These are phyloP conservation scores for Coprinellus micaceus DNA, from an alignment of 768 basidiomycete genomes.

Conservation along the genomic window DNA sequence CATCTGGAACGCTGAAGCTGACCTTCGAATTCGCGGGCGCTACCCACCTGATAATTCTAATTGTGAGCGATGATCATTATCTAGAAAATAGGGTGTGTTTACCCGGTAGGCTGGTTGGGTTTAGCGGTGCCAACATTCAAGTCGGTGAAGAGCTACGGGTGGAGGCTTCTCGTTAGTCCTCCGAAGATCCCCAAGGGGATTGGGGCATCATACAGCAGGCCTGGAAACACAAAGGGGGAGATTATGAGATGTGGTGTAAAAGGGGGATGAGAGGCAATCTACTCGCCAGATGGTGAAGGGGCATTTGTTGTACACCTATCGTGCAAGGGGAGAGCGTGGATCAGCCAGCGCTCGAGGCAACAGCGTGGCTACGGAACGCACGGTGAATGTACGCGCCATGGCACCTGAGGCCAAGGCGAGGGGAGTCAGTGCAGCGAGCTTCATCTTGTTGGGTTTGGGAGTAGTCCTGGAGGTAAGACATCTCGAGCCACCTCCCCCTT, in stretches of 20 bases:
- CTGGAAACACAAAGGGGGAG: constrained; percentile 17
- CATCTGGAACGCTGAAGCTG: constrained; percentile 52
- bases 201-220: constrained; percentile 31
- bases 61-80: background rate
- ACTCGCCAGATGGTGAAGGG: constrained; percentile 65
- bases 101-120: constrained; percentile 49
- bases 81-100: constrained; percentile 1
- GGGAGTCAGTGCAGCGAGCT: background rate
- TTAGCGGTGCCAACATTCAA: constrained; percentile 43
- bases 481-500: background rate
- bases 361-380: constrained; percentile 18
- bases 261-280: constrained; percentile 8
- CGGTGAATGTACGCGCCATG: constrained; percentile 43
- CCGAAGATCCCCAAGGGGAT: background rate
- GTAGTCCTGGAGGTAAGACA: background rate
- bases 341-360: background rate
- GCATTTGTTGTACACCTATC: constrained; percentile 54
- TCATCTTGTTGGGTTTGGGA: constrained; percentile 6
- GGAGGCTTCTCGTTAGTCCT: background rate
- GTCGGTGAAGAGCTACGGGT: constrained; percentile 56
- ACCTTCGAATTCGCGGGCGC: constrained; percentile 35
- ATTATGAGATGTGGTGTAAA: background rate
- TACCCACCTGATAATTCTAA: constrained; percentile 33
- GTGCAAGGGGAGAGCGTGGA: background rate
- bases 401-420: constrained; percentile 9